Evolutionary conservation across 768 basidiomycete species (phyloP).

Genomic region (Fibroporia radiculosa): DNA sequence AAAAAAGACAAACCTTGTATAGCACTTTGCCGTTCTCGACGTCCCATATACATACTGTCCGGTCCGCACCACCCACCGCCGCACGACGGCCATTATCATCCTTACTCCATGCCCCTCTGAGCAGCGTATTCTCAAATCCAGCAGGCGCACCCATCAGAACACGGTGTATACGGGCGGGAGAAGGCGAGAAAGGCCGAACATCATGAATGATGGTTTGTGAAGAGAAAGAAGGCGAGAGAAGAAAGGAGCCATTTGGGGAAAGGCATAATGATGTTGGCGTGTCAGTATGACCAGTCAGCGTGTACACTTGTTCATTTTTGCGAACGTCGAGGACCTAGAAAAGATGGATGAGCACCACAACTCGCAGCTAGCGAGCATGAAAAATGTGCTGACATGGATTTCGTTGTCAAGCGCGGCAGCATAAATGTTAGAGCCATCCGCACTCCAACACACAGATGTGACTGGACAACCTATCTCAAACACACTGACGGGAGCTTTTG

Average conservation of each 20-base stretch:
- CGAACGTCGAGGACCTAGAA: slow-evolving; percentile 84
- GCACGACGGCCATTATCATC: slow-evolving; percentile 76
- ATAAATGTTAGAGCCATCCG: slow-evolving; percentile 83
- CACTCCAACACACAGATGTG: slow-evolving; percentile 88
- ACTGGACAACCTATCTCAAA: slow-evolving; percentile 87
- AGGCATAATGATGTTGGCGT: slow-evolving; percentile 91
- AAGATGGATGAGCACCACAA: not conserved
- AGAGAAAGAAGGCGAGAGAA: slow-evolving; percentile 87
- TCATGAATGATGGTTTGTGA: slow-evolving; percentile 88
- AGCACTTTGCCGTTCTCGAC: slow-evolving; percentile 67
- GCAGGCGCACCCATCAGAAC: slow-evolving; percentile 79
- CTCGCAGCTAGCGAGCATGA: slow-evolving; percentile 8
- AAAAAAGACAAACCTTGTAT: slow-evolving; percentile 57
- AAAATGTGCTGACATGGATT: slow-evolving; percentile 65
- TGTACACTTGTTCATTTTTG: slow-evolving; percentile 73
- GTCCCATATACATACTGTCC: slow-evolving; percentile 84
- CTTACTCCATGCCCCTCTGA: slow-evolving; percentile 83
- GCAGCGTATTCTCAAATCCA: slow-evolving; percentile 84
- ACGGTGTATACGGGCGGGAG: slow-evolving; percentile 75
- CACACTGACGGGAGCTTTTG: slow-evolving; percentile 67
- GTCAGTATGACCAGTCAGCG: slow-evolving; percentile 80
- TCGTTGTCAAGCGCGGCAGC: slow-evolving; percentile 95
- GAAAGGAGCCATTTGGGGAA: slow-evolving; percentile 80
- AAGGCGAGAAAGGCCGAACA: slow-evolving; percentile 87
- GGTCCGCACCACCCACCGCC: slow-evolving; percentile 85